Conservation (phyloP, 1,284 basidiomycete genomes). For the Entoloma clypeatum region DNA sequence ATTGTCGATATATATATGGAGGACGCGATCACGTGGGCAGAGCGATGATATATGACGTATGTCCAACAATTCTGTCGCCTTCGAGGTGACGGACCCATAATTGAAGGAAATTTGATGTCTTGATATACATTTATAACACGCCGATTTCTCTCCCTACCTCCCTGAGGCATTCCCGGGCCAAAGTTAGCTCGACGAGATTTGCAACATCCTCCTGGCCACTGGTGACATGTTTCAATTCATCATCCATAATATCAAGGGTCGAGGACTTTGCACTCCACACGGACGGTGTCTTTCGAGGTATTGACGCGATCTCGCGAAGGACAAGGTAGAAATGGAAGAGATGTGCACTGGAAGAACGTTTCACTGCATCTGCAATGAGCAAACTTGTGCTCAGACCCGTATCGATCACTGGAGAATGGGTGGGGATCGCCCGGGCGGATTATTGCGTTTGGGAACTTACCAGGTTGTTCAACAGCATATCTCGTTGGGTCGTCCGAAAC, state of each 20-base stretch:
- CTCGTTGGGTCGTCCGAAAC: slow-evolving; percentile 59
- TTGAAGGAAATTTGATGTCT: too few relatives aligned
- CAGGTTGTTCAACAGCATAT: slow-evolving; percentile 49
- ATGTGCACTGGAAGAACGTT: slow-evolving; percentile 72
- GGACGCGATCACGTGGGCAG: too few relatives aligned
- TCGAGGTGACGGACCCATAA: too few relatives aligned
- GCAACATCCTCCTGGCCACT: slow-evolving; percentile 30
- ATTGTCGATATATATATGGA: too few relatives aligned
- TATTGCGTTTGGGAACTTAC: slow-evolving; percentile 34
- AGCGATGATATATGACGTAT: too few relatives aligned
- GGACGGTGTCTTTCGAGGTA: slow-evolving; percentile 60
- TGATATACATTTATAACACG: too few relatives aligned
- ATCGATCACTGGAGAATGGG: slow-evolving; percentile 38
- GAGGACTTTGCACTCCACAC: too few relatives aligned
- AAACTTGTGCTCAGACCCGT: slow-evolving; percentile 41
- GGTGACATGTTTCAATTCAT: slow-evolving; percentile 14
- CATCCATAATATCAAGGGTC: too few relatives aligned
- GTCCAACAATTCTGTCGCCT: too few relatives aligned
- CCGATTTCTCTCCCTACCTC: slow-evolving; percentile 75
- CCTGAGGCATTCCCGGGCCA: slow-evolving; percentile 69
- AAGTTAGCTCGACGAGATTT: slow-evolving; percentile 60
- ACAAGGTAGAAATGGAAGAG: slow-evolving; percentile 82
- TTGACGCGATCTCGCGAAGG: slow-evolving; percentile 74
- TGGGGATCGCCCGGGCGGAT: background rate
- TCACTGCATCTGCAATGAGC: slow-evolving; percentile 63